Evolutionary conservation across 306 rosid species (phyloP).

Genomic region (Sechiopsis laciniata): DNA sequence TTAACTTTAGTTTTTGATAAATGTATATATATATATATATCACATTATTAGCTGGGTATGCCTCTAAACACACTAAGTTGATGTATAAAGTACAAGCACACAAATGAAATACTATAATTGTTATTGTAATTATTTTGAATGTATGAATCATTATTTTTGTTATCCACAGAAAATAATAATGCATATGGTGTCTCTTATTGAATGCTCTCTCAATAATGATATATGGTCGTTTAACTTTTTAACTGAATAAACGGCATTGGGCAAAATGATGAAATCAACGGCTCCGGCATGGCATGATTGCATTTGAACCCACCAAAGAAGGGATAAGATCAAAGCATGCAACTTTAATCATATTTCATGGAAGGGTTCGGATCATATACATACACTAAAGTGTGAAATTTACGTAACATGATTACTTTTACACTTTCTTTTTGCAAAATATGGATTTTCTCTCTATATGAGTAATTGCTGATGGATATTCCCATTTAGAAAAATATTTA

Average conservation of each 20-base stretch:
- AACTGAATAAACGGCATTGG: slow-evolving; percentile 5
- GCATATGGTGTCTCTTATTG: background rate
- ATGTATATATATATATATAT: too few species aligned
- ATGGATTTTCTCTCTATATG: too few species aligned
- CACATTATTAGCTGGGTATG: too few species aligned
- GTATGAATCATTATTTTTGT: background rate
- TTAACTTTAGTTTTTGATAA: too few species aligned
- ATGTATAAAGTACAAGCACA: background rate
- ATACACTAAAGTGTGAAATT: too few species aligned
- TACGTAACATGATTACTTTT: too few species aligned
- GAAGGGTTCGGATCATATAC: background rate
- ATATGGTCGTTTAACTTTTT: background rate
- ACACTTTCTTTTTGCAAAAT: too few species aligned
- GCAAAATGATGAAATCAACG: slow-evolving; percentile 17
- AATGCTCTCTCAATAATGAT: background rate
- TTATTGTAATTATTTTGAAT: background rate
- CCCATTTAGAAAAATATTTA: too few species aligned
- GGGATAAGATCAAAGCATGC: background rate
- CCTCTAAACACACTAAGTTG: background rate
- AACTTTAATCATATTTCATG: background rate
- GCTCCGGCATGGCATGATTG: slow-evolving; percentile 7
- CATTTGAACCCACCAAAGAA: background rate
- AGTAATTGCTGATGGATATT: too few species aligned
- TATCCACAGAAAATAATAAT: background rate
- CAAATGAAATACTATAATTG: background rate